These are phyloP conservation scores for Cryptosporidium canis DNA, from an alignment of 169 alveolate species.

Conservation along the genomic window DNA sequence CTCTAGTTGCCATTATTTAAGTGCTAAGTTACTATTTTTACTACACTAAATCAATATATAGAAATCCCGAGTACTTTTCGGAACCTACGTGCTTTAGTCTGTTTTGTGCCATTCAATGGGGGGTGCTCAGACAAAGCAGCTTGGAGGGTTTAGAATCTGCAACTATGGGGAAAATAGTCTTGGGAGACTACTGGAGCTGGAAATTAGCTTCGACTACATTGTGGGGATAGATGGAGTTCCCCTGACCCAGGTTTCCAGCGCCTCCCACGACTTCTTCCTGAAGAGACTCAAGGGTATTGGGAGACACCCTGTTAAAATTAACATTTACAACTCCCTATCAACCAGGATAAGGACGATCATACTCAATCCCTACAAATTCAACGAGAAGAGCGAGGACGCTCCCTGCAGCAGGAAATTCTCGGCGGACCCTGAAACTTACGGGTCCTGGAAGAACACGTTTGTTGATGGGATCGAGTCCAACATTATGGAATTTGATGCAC, in stretches of 20 bases:
- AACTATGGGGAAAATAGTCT: conserved; percentile 16
- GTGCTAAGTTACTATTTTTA: background rate
- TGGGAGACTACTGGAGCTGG: conserved; percentile 41
- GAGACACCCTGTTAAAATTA: conserved; percentile 2
- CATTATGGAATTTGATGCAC: background rate
- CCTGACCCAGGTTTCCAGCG: conserved; percentile 52
- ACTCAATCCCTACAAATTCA: conserved; percentile 13
- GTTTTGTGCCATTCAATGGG: conserved; percentile 22
- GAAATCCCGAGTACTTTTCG: background rate
- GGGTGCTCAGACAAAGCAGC: conserved; percentile 25
- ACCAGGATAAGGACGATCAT: conserved; percentile 41
- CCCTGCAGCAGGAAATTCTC: background rate
- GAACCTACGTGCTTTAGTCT: background rate
- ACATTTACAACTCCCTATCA: conserved; percentile 33
- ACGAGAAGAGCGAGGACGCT: background rate
- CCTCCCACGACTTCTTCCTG: conserved; percentile 61
- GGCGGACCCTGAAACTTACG: background rate
- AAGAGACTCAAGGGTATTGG: conserved; percentile 50
- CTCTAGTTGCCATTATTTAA: background rate
- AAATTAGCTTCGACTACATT: conserved; percentile 49
- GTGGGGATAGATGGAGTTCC: conserved; percentile 71
- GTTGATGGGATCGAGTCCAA: background rate
- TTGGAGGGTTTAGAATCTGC: conserved; percentile 69
- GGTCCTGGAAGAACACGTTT: background rate
- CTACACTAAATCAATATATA: background rate